These are phyloP conservation scores for Pseudonitzschia multiseries DNA, from an alignment of 108 stramenopile genomes.

Conservation along the genomic window DNA sequence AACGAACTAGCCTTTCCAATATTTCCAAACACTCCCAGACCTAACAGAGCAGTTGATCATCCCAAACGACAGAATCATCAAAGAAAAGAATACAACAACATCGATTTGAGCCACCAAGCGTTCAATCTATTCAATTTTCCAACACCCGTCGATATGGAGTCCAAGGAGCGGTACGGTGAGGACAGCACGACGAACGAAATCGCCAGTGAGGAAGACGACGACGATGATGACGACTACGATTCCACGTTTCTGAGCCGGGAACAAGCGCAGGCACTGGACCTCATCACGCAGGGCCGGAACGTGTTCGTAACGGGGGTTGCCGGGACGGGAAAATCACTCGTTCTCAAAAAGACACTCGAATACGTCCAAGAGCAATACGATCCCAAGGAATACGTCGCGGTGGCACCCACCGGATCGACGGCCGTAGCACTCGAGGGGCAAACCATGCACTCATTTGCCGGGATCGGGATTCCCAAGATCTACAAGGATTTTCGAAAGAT, in stretches of 20 bases:
- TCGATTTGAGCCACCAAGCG: too few relatives aligned
- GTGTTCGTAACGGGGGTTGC: slow-evolving; percentile 68
- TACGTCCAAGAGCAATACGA: slow-evolving; percentile 26
- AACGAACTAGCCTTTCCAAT: too few relatives aligned
- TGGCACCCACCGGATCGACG: slow-evolving; percentile 74
- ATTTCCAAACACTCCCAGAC: too few relatives aligned
- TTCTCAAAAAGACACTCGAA: slow-evolving; percentile 47
- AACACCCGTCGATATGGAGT: too few relatives aligned
- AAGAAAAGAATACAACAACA: too few relatives aligned
- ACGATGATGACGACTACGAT: too few relatives aligned
- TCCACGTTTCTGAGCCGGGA: slow-evolving; percentile 15
- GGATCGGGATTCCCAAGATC: slow-evolving; percentile 45
- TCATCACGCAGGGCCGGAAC: slow-evolving; percentile 34
- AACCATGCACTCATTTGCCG: slow-evolving; percentile 84
- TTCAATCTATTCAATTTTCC: too few relatives aligned
- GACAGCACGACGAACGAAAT: too few relatives aligned
- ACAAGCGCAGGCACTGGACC: slow-evolving; percentile 46
- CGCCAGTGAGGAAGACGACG: too few relatives aligned
- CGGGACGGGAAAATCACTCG: slow-evolving; percentile 65
- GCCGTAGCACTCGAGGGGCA: slow-evolving; percentile 70
- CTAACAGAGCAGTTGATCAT: too few relatives aligned
- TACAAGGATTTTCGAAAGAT: slow-evolving; percentile 34
- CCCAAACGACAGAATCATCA: too few relatives aligned
- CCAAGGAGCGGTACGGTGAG: too few relatives aligned
- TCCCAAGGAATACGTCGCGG: slow-evolving; percentile 39